Base-by-base conservation (phyloP, 2,329 filamentous ascomycete species). In the Aspergillus tubingensis region DNA sequence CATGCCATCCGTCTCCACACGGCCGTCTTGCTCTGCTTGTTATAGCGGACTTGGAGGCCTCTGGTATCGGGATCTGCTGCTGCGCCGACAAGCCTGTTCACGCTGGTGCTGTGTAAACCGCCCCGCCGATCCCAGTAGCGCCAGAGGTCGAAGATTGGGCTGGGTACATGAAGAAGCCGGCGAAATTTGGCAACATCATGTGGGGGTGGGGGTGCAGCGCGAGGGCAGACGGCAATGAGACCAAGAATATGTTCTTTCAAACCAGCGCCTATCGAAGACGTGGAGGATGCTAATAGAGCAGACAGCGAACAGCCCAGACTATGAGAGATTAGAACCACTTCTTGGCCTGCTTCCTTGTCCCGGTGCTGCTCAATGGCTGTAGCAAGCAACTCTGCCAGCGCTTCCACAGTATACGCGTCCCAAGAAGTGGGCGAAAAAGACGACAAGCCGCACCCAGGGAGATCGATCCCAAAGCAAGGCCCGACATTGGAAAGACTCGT, bases 401-500 rank as follows among this genome's bases (percentile, higher is more conserved):
- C 87, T 43, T 92, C 86, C 1, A 88, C 86, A 0, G 86, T 88
- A 74, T 98, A 99, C 7, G 94, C 92, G 47, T 86, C 83, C 88
- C 91, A 93, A 21, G 83, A 76, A 15, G 80, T 86, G 19, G 90
- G 89, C 15, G 84, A 80, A 75, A 94, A 96, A 8, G 83, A 80
- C 2, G 94, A 97, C 21, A 88, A 81, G 30, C 95, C 95, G 69
- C 93, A 96, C 41, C 95, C 95, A 1, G 95, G 94, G 3, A 97
- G 82, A 73, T 99, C 95, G 64, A 98, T 87, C 3, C 92, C 91
- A 41, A 96, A 83, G 73, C 93, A 96, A 51, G 92, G 89, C 11
- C 91, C 92, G 52, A 92, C 81, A 71, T 96, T 92, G 54, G 90
- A 86, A 51, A 99, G 82, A 74, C 91, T 95, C 19, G 87, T 89